Conservation (phyloP, 2,329 filamentous ascomycete species). For the Cercospora beticola region DNA sequence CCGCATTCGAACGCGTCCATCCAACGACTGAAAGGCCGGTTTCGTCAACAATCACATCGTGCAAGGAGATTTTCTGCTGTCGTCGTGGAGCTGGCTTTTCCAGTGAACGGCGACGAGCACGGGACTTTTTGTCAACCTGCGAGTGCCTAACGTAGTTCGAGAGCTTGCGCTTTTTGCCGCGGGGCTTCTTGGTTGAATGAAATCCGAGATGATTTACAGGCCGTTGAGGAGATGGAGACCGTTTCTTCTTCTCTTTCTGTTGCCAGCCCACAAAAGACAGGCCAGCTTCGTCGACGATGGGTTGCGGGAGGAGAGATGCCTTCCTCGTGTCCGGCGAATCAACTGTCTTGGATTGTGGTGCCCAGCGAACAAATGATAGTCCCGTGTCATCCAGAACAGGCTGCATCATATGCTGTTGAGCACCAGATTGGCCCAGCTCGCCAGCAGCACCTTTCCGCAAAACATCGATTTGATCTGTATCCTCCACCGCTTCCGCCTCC, state of each 20-base stretch:
- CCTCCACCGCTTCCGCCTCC: not conserved
- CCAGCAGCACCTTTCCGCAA: not conserved
- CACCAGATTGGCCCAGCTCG: not conserved
- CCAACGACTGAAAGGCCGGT: not conserved
- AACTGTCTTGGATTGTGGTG: not conserved
- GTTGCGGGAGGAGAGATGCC: not conserved
- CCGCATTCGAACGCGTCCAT: not conserved
- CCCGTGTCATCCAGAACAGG: not conserved
- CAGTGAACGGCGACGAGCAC: not conserved
- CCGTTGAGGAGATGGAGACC: not conserved
- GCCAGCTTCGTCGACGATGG: not conserved
- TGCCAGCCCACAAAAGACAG: slow-evolving; percentile 1
- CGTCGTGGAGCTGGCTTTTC: not conserved
- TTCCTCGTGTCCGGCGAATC: not conserved
- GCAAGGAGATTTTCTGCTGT: not conserved
- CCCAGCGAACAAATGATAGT: slow-evolving; percentile 2
- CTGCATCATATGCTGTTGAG: not conserved
- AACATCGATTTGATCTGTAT: no score
- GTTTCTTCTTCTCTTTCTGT: not conserved
- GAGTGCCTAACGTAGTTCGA: not conserved
- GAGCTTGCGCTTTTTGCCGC: not conserved
- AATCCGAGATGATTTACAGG: not conserved
- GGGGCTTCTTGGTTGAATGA: not conserved
- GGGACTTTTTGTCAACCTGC: not conserved
- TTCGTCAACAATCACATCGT: slow-evolving; percentile 1